These are phyloP conservation scores for Selaginella tamariscina DNA, from an alignment of 75 land plant genomes.

Conservation along the genomic window DNA sequence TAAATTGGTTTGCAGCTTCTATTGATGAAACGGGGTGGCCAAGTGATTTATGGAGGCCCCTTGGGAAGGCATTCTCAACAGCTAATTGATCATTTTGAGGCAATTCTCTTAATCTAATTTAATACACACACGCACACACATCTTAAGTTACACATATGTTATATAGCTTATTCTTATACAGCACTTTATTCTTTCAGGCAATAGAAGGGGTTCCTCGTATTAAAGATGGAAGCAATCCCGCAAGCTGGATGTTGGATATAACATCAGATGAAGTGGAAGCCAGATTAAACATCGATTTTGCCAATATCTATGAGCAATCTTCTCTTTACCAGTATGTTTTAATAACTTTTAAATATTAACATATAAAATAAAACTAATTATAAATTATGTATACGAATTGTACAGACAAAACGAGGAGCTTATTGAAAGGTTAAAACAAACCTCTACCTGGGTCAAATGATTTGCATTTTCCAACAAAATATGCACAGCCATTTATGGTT, in stretches of 20 bases:
- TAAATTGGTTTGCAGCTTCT: conserved; percentile 41
- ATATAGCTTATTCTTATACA: no score
- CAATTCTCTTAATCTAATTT: conserved; percentile 1
- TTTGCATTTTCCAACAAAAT: conserved; percentile 4
- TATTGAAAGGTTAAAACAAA: neutral
- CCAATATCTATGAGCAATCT: neutral
- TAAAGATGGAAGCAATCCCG: conserved; percentile 8
- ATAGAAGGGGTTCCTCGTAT: neutral
- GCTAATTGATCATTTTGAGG: conserved; percentile 71
- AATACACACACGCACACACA: no score
- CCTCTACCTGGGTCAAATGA: neutral
- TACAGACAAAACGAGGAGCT: conserved; percentile 6
- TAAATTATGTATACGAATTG: neutral
- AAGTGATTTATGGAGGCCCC: conserved; percentile 76
- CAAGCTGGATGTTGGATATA: conserved; percentile 7
- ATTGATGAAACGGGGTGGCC: conserved; percentile 77
- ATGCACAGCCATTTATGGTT: neutral
- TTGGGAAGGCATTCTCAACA: conserved; percentile 46
- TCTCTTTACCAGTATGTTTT: neutral
- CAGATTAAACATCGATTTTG: neutral
- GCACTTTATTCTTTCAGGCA: neutral
- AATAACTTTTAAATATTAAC: neutral
- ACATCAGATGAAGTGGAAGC: neutral
- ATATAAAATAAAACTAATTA: no score
- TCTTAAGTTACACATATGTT: no score